phyloP scores from a whole-genome alignment of 2,329 filamentous ascomycete species.

The Talaromyces islandicus region DNA sequence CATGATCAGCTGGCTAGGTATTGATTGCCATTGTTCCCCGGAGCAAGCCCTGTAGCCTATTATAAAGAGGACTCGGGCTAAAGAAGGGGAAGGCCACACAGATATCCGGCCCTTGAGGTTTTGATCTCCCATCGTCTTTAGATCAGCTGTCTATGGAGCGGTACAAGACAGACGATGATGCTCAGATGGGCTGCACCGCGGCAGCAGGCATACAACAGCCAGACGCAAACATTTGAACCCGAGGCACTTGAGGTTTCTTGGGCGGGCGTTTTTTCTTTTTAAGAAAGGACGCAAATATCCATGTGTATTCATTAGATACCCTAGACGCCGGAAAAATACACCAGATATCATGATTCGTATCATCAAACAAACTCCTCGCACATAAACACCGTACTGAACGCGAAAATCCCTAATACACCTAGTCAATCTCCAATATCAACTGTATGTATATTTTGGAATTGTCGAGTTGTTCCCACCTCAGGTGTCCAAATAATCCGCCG shows the following conservation, averaged over 20 bases:
- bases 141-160: slow-evolving; percentile 35
- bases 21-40: slow-evolving; percentile 20
- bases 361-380: neutral
- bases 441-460: neutral
- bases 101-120: slow-evolving; percentile 1
- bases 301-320: neutral
- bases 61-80: slow-evolving; percentile 16
- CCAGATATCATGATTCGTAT: neutral
- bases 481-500: slow-evolving; percentile 59
- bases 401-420: neutral
- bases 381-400: neutral
- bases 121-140: slow-evolving; percentile 47
- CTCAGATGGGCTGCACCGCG: slow-evolving; percentile 24
- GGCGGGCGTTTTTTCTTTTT: neutral
- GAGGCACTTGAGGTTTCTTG: neutral
- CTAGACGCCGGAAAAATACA: neutral
- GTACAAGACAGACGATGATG: slow-evolving; percentile 27
- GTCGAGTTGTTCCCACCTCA: slow-evolving; percentile 8
- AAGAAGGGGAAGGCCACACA: slow-evolving; percentile 15
- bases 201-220: neutral
- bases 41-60: slow-evolving; percentile 19
- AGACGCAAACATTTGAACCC: neutral
- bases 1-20: neutral
- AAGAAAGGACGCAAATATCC: neutral
- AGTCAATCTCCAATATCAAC: neutral